Evolutionary conservation across 2,329 filamentous ascomycete species (phyloP).

Genomic region (Colletotrichum sublineola): DNA sequence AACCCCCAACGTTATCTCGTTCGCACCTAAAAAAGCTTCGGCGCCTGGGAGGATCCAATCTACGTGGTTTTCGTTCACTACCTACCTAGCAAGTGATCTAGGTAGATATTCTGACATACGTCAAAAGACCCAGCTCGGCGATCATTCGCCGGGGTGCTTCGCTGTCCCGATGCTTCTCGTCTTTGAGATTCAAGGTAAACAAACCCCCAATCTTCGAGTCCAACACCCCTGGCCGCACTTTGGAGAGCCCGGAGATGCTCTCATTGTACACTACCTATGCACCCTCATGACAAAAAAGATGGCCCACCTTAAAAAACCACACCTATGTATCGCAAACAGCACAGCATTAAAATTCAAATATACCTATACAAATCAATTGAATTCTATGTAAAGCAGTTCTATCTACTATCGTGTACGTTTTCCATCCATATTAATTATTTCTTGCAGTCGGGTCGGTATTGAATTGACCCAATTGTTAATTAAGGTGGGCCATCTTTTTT

Average conservation of each 20-base stretch:
- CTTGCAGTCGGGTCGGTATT: no score
- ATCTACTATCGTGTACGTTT: no score
- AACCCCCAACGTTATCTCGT: background rate
- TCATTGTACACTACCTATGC: no score
- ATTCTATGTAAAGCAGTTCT: no score
- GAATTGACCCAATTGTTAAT: no score
- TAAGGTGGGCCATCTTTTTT: no score
- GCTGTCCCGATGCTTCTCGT: conserved; percentile 1
- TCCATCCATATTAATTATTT: no score
- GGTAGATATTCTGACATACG: background rate
- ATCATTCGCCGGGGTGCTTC: conserved; percentile 16
- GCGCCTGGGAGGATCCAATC: conserved; percentile 5
- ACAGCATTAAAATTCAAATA: no score
- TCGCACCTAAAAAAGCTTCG: conserved; percentile 14
- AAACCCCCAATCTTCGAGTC: background rate
- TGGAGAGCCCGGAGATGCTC: background rate
- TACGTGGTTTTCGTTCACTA: background rate
- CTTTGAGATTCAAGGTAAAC: background rate
- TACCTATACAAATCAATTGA: no score
- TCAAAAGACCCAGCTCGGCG: conserved; percentile 11
- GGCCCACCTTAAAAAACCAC: no score
- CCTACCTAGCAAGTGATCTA: background rate
- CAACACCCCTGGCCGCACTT: background rate
- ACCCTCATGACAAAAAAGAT: no score
- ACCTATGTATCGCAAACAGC: no score